These are phyloP conservation scores for Irpex lacteus DNA, from an alignment of 1,284 basidiomycete species.

Conservation along the genomic window DNA sequence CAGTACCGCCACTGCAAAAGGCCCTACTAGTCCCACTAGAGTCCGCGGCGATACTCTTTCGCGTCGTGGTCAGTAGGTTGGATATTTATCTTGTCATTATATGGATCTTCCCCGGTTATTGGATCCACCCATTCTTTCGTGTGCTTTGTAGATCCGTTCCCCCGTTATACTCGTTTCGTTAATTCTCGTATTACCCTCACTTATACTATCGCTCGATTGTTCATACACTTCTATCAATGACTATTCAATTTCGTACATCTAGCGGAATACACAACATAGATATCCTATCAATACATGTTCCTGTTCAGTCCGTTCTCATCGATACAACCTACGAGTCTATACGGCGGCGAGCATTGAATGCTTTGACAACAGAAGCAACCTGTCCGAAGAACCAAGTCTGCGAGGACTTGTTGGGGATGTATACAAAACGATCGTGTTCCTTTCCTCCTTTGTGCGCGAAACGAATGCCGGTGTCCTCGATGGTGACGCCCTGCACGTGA, in stretches of 20 bases:
- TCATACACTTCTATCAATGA: not conserved
- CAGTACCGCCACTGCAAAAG: constrained; percentile 30
- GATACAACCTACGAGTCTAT: constrained; percentile 50
- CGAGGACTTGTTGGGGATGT: constrained; percentile 69
- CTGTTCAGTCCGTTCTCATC: constrained; percentile 11
- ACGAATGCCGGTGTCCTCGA: constrained; percentile 85
- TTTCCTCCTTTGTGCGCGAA: constrained; percentile 77
- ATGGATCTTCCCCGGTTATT: constrained; percentile 13
- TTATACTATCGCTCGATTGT: not conserved
- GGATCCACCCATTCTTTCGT: constrained; percentile 11
- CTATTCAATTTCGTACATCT: constrained; percentile 11
- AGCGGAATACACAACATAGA: constrained; percentile 14
- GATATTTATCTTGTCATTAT: constrained; percentile 21
- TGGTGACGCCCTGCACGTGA: constrained; percentile 84
- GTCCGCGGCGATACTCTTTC: constrained; percentile 24
- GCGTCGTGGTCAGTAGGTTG: constrained; percentile 3
- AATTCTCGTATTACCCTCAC: not conserved
- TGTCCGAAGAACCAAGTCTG: constrained; percentile 79
- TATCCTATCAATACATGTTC: constrained; percentile 22
- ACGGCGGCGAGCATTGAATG: constrained; percentile 66
- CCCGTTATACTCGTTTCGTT: constrained; percentile 8
- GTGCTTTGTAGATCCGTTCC: constrained; percentile 6
- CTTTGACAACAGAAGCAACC: constrained; percentile 69
- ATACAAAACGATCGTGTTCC: constrained; percentile 72
- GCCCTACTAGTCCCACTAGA: constrained; percentile 15